phyloP scores from a whole-genome alignment of 2,329 filamentous ascomycete genomes.

The Aspergillus fructus region DNA sequence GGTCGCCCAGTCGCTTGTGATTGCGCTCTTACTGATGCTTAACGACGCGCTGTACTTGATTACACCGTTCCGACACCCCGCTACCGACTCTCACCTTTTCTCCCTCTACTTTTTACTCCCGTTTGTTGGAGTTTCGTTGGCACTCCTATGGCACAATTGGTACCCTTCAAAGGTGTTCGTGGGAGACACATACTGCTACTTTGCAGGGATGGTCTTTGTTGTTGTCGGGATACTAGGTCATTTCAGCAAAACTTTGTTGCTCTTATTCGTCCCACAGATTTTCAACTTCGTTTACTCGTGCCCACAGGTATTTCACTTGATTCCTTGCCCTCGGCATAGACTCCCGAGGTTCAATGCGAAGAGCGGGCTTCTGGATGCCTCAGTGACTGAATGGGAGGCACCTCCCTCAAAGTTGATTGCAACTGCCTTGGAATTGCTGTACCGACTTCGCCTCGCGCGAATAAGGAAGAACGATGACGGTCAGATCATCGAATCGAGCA shows the following conservation, averaged over 20 bases:
- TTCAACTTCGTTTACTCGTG: conserved; percentile 95
- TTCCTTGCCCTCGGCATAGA: conserved; percentile 91
- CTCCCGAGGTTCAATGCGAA: conserved; percentile 84
- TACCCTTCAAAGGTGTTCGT: conserved; percentile 95
- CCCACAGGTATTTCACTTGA: conserved; percentile 84
- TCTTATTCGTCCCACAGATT: conserved; percentile 88
- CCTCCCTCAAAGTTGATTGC: conserved; percentile 68
- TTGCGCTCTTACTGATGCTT: conserved; percentile 76
- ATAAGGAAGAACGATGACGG: conserved; percentile 68
- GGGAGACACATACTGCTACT: conserved; percentile 98
- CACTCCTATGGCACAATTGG: conserved; percentile 89
- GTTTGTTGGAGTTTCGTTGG: conserved; percentile 87
- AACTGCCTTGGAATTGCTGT: conserved; percentile 65
- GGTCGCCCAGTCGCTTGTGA: conserved; percentile 88
- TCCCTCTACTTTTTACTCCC: conserved; percentile 92
- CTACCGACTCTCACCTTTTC: conserved; percentile 93
- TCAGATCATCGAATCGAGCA: conserved; percentile 74
- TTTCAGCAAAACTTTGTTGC: conserved; percentile 93
- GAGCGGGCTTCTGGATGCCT: conserved; percentile 82
- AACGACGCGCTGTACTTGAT: conserved; percentile 90
- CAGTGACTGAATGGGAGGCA: conserved; percentile 72
- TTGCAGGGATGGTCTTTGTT: conserved; percentile 98
- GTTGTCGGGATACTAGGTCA: conserved; percentile 95
- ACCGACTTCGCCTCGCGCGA: conserved; percentile 65
- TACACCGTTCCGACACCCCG: conserved; percentile 82